These are phyloP conservation scores for Bonia amplexicaulis DNA, from an alignment of 176 grass and related monocot species.

Conservation along the genomic window DNA sequence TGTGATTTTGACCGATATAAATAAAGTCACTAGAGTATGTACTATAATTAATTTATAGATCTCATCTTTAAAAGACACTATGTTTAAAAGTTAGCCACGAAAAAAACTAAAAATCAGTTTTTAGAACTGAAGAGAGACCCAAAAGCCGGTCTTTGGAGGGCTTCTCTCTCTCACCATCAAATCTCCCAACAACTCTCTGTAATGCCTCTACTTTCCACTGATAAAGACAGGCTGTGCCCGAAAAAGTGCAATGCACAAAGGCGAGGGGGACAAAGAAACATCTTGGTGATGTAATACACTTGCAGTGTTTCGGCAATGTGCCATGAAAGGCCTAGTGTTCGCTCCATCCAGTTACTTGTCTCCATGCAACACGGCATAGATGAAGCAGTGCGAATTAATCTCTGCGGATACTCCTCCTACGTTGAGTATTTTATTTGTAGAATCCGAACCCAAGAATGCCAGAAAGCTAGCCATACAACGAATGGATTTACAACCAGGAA, in stretches of 20 bases:
- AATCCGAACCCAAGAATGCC: background rate
- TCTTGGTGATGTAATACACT: slow-evolving; percentile 42
- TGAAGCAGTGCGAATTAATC: background rate
- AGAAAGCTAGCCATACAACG: background rate
- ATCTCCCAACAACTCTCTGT: slow-evolving; percentile 13
- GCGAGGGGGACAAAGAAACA: slow-evolving; percentile 40
- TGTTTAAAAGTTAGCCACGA: no score
- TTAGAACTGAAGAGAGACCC: no score
- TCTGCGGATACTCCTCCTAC: background rate
- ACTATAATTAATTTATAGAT: no score
- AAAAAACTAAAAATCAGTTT: no score
- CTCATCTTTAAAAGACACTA: no score
- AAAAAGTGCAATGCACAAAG: slow-evolving; percentile 6
- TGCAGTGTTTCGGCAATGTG: slow-evolving; percentile 34
- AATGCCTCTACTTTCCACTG: slow-evolving; percentile 22
- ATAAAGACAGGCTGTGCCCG: slow-evolving; percentile 32
- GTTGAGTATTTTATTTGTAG: background rate
- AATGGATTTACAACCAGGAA: background rate
- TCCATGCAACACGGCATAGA: slow-evolving; percentile 21
- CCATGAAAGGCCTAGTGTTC: slow-evolving; percentile 29
- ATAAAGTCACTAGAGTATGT: no score
- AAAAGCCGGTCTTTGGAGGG: background rate
- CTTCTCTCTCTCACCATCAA: slow-evolving; percentile 17
- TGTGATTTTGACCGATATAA: no score
- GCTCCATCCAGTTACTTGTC: slow-evolving; percentile 25